phyloP scores from a whole-genome alignment of 306 rosid species.

The Mimosa bimucronata region DNA sequence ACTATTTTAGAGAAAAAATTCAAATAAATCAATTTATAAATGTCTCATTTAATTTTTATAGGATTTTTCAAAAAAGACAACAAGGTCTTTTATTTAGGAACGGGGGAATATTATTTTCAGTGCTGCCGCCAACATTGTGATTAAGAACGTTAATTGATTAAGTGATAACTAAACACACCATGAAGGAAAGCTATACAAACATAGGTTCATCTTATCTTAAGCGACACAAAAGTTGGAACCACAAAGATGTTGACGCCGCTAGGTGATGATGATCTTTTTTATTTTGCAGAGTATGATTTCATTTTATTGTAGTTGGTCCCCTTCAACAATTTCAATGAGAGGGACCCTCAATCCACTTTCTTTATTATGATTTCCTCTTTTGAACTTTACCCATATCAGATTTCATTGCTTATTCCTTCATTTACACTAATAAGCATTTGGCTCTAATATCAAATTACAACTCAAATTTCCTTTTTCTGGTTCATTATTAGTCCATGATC shows the following conservation, averaged over 20 bases:
- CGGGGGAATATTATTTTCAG: too few relatives aligned
- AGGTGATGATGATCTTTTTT: slow-evolving; percentile 26
- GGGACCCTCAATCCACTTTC: slow-evolving; percentile 49
- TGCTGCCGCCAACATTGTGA: background rate
- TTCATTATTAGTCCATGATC: slow-evolving; percentile 30
- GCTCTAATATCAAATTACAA: slow-evolving; percentile 26
- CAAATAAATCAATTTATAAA: too few relatives aligned
- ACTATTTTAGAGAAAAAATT: too few relatives aligned
- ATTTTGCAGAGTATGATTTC: slow-evolving; percentile 38
- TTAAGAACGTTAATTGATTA: slow-evolving; percentile 10
- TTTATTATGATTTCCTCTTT: slow-evolving; percentile 45
- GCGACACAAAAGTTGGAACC: slow-evolving; percentile 49
- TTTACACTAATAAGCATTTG: slow-evolving; percentile 17
- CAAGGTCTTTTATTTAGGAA: too few relatives aligned
- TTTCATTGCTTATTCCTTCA: slow-evolving; percentile 6
- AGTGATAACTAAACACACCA: background rate
- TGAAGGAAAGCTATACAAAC: background rate
- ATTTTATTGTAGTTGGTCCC: slow-evolving; percentile 44
- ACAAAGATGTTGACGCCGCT: slow-evolving; percentile 47
- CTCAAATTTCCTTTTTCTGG: slow-evolving; percentile 35
- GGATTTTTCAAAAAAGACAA: too few relatives aligned
- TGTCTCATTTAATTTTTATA: too few relatives aligned
- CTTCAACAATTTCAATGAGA: slow-evolving; percentile 44
- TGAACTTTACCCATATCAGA: slow-evolving; percentile 28
- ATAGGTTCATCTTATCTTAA: slow-evolving; percentile 37